Percentiles rank a stretch among this genome's conserved stretches.
These are phyloP conservation scores for Thielaviopsis cerberus DNA, from an alignment of 2,329 filamentous ascomycete genomes.

Conservation along the genomic window DNA sequence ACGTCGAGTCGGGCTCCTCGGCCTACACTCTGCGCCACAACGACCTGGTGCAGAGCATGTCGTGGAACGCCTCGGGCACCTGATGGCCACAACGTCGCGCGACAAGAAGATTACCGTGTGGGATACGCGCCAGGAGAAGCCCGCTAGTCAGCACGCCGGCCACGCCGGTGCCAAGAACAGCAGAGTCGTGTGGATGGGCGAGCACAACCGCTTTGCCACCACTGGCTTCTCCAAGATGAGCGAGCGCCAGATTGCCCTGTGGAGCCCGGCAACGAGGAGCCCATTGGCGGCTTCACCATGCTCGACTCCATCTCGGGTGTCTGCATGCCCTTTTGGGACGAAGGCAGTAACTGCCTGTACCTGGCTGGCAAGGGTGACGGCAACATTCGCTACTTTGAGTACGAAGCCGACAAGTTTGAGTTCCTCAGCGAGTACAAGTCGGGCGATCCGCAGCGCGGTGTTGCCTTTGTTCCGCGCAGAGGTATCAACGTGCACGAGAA, in stretches of 20 bases:
- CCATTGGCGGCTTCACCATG: conserved; percentile 74
- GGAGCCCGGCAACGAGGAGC: conserved; percentile 74
- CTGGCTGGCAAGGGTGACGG: conserved; percentile 95
- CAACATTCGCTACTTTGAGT: conserved; percentile 98
- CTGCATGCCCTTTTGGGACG: conserved; percentile 99
- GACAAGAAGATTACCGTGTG: conserved; percentile 97
- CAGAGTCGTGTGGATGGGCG: conserved; percentile 88
- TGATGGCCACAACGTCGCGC: conserved; percentile 79
- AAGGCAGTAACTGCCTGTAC: conserved; percentile 86
- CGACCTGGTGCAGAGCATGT: conserved; percentile 87
- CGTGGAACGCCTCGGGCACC: conserved; percentile 83
- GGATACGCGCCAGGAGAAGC: conserved; percentile 86
- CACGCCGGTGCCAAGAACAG: conserved; percentile 95
- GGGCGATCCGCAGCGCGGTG: conserved; percentile 78
- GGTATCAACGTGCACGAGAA: conserved; percentile 94
- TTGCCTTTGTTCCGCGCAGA: conserved; percentile 86
- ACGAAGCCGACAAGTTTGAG: conserved; percentile 97
- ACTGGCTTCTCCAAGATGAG: conserved; percentile 98
- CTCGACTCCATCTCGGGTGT: conserved; percentile 94
- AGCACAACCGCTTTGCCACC: conserved; percentile 86
- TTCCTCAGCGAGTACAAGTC: conserved; percentile 95
- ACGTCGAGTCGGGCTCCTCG: conserved; percentile 60
- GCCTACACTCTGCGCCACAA: conserved; percentile 64
- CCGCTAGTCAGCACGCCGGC: conserved; percentile 66
- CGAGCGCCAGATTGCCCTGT: conserved; percentile 84